Conservation (phyloP, 2,329 filamentous ascomycete species). For the Xylaria hypoxylon region DNA sequence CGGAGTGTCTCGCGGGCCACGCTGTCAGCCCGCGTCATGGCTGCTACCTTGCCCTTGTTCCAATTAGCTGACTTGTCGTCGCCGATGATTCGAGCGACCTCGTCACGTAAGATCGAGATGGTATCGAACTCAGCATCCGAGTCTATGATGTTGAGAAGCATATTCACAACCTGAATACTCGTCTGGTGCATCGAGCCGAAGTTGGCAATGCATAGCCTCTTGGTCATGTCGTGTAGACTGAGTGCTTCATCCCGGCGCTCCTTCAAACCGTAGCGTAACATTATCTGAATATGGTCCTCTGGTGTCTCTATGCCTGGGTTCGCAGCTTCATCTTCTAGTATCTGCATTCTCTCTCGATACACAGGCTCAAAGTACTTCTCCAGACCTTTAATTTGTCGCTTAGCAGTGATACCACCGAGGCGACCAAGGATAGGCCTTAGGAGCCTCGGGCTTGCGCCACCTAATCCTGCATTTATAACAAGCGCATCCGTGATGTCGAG, state of each 20-base stretch:
- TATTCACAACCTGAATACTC: constrained; percentile 54
- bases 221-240: constrained; percentile 47
- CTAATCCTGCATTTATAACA: constrained; percentile 29
- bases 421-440: constrained; percentile 35
- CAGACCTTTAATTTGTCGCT: constrained; percentile 43
- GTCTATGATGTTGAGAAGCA: constrained; percentile 57
- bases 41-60: constrained; percentile 54
- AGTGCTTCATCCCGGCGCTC: constrained; percentile 54
- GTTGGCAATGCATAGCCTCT: constrained; percentile 51
- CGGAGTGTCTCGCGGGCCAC: constrained; percentile 58
- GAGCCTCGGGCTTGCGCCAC: constrained; percentile 29
- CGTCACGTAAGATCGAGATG: constrained; percentile 53
- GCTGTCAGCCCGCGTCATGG: constrained; percentile 57
- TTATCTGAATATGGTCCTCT: constrained; percentile 57
- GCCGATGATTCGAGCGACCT: constrained; percentile 51
- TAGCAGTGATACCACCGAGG: constrained; percentile 37
- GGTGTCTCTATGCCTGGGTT: constrained; percentile 45
- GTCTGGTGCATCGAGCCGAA: constrained; percentile 57
- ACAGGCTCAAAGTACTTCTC: constrained; percentile 45
- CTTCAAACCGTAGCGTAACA: constrained; percentile 55
- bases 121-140: constrained; percentile 56
- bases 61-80: constrained; percentile 46
- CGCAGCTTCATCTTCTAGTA: constrained; percentile 38
- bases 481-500: constrained; percentile 35
- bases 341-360: constrained; percentile 39